A percentile compares a stretch with the other conserved stretches of the same genome.
Evolutionary conservation across 139 green algal species (phyloP).

Genomic region (Picochlorum sp.): DNA sequence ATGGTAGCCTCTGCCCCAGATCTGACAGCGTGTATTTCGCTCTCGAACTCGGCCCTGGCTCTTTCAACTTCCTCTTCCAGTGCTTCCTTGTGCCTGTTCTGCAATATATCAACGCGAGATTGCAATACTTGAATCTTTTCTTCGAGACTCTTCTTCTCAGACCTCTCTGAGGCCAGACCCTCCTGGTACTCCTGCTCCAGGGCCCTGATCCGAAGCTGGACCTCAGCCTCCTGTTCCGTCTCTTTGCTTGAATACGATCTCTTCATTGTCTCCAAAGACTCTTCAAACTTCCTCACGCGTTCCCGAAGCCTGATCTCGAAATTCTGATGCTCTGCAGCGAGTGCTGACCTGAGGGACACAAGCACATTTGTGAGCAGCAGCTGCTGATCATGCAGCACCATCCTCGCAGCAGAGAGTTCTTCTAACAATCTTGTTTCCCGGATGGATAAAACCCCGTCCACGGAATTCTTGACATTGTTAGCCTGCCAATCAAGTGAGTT

Average conservation of each 20-base stretch:
- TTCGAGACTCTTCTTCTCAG: too few relatives aligned
- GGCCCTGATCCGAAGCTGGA: too few relatives aligned
- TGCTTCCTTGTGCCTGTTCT: neutral
- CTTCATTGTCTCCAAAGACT: neutral
- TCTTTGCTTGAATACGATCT: too few relatives aligned
- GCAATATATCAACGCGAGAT: too few relatives aligned
- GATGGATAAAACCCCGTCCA: neutral
- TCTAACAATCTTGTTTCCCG: neutral
- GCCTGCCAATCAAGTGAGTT: constrained; percentile 1
- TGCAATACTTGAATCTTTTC: too few relatives aligned
- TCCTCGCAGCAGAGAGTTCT: neutral
- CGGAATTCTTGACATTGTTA: neutral
- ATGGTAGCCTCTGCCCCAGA: neutral
- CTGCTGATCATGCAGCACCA: neutral
- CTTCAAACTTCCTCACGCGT: neutral
- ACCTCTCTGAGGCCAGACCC: too few relatives aligned
- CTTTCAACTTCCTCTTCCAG: neutral
- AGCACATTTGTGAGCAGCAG: neutral
- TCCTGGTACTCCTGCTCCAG: too few relatives aligned
- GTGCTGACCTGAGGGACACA: neutral
- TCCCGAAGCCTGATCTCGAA: neutral
- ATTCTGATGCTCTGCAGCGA: neutral
- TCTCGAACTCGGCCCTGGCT: neutral
- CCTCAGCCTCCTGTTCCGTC: too few relatives aligned
- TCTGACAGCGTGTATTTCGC: neutral